Evolutionary conservation across 345 rosid species (phyloP).

Genomic region (Zanthoxylum bungeanum): DNA sequence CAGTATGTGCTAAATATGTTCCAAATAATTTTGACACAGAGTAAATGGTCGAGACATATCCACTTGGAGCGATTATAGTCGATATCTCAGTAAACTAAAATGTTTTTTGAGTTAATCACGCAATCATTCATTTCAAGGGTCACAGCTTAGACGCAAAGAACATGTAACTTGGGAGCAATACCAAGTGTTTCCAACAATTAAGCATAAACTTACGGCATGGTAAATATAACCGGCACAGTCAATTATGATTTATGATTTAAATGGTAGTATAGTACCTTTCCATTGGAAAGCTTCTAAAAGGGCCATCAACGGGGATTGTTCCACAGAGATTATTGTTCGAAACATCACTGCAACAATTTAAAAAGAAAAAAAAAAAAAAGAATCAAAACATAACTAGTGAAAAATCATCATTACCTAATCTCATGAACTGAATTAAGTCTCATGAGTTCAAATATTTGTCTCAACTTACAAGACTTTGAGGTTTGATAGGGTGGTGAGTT

Average conservation of each 20-base stretch:
- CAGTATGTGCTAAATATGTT: neutral
- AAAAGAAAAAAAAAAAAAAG: neutral
- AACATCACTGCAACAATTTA: slow-evolving; percentile 50
- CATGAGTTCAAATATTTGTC: neutral
- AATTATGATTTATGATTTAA: too few relatives aligned
- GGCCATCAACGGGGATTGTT: slow-evolving; percentile 73
- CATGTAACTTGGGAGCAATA: neutral
- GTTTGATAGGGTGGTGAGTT: slow-evolving; percentile 48
- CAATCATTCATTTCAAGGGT: neutral
- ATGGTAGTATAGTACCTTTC: slow-evolving; percentile 38
- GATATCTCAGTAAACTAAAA: neutral
- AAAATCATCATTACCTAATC: neutral
- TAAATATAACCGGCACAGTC: too few relatives aligned
- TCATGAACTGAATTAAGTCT: neutral
- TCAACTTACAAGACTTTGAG: slow-evolving; percentile 65
- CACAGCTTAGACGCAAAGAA: neutral
- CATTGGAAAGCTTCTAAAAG: slow-evolving; percentile 53
- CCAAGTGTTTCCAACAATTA: too few relatives aligned
- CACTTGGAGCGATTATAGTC: neutral
- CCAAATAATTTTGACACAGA: neutral
- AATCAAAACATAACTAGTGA: slow-evolving; percentile 1
- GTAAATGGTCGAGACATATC: too few relatives aligned
- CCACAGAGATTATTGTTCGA: slow-evolving; percentile 69
- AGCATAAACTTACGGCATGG: too few relatives aligned
- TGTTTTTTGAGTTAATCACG: too few relatives aligned